These are phyloP conservation scores for Herpetomonas samuelpessoai DNA, from an alignment of 208 protist species.

Conservation along the genomic window DNA sequence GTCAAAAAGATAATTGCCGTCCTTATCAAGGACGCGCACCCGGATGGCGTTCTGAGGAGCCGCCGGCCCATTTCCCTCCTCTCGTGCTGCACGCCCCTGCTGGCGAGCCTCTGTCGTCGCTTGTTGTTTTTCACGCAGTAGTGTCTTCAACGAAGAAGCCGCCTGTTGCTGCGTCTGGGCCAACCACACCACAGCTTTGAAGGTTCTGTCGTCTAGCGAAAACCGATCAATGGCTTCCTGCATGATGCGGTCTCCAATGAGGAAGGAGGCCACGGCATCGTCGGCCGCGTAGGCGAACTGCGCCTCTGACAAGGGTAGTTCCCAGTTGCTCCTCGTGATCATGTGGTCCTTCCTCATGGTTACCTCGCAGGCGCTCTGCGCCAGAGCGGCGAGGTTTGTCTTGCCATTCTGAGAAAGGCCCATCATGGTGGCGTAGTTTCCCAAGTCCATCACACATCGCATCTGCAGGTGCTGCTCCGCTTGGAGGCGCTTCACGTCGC, in stretches of 20 bases:
- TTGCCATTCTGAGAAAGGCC: conserved; percentile 11
- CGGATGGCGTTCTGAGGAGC: not conserved
- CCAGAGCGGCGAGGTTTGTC: conserved; percentile 31
- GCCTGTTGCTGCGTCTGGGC: conserved; percentile 6
- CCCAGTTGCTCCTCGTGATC: conserved; percentile 58
- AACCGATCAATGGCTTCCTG: conserved; percentile 8
- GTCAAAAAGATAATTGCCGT: conserved; percentile 38
- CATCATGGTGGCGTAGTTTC: conserved; percentile 24
- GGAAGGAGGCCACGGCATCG: conserved; percentile 49
- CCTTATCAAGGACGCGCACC: conserved; percentile 32
- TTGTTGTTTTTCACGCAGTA: conserved; percentile 3
- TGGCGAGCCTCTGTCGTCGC: conserved; percentile 1
- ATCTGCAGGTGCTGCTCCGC: conserved; percentile 27
- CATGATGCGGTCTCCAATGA: conserved; percentile 28
- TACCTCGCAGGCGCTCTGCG: conserved; percentile 14
- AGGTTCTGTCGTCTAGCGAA: not conserved
- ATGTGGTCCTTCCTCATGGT: conserved; percentile 33
- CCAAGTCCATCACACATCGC: conserved; percentile 33
- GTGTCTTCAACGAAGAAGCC: conserved; percentile 18
- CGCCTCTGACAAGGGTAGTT: conserved; percentile 22
- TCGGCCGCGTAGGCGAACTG: conserved; percentile 49
- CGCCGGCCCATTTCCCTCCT: not conserved
- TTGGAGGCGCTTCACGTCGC: conserved; percentile 31
- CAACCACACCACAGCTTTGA: conserved; percentile 20
- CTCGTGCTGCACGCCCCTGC: not conserved